Evolutionary conservation across 306 rosid species (phyloP).

Genomic region (Vigna mungo): DNA sequence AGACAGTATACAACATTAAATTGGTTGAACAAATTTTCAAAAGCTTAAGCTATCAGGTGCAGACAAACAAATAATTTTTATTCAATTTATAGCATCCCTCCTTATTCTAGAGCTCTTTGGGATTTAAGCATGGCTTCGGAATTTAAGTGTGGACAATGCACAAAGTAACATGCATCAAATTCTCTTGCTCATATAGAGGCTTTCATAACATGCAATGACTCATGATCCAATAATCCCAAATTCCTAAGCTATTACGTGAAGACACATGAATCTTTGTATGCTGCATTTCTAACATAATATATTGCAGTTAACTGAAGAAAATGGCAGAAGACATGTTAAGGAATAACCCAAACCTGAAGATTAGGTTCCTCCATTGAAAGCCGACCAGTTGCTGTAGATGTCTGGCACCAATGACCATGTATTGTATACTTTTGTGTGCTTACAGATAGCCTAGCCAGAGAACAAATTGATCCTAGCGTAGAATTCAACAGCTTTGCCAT

Average conservation of each 20-base stretch:
- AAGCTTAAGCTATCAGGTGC: not conserved
- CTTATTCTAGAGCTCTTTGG: not conserved
- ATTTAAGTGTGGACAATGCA: not conserved
- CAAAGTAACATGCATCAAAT: not conserved
- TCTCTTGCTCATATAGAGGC: slow-evolving; percentile 2
- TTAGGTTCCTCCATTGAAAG: slow-evolving; percentile 99
- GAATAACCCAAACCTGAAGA: slow-evolving; percentile 78
- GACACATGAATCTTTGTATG: not conserved
- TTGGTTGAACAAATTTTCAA: slow-evolving; percentile 4
- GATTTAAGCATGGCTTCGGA: not conserved
- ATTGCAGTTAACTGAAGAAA: slow-evolving; percentile 1
- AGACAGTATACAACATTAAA: slow-evolving; percentile 30
- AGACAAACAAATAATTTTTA: not conserved
- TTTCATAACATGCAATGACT: not conserved
- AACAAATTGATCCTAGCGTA: slow-evolving; percentile 91
- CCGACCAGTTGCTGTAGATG: slow-evolving; percentile 97
- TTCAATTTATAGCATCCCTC: not conserved
- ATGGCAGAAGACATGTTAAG: slow-evolving; percentile 31
- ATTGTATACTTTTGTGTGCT: slow-evolving; percentile 83
- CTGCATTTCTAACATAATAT: not conserved
- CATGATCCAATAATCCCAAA: not conserved
- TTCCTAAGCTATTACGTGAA: not conserved
- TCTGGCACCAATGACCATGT: slow-evolving; percentile 98
- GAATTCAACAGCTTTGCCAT: slow-evolving; percentile 90
- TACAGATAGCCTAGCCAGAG: slow-evolving; percentile 74